These are phyloP conservation scores for Neurospora sp. DNA, from an alignment of 2,329 filamentous ascomycete genomes.

Conservation along the genomic window DNA sequence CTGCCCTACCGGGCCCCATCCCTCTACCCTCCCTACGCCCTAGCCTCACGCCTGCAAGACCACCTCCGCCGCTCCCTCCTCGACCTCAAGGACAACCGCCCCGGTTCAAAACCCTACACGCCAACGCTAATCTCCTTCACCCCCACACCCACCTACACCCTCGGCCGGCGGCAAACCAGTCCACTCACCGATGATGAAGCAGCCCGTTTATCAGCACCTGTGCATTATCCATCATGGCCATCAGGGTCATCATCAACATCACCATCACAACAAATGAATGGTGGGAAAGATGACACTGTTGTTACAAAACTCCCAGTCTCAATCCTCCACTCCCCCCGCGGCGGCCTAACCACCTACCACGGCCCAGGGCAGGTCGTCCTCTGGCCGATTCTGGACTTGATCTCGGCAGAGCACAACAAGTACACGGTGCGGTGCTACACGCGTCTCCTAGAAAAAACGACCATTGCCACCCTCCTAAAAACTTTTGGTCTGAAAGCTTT, in stretches of 20 bases:
- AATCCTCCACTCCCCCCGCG: slow-evolving; percentile 66
- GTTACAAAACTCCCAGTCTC: slow-evolving; percentile 34
- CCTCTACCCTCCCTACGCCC: slow-evolving; percentile 26
- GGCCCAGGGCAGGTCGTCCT: slow-evolving; percentile 86
- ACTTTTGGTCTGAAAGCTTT: slow-evolving; percentile 51
- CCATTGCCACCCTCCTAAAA: slow-evolving; percentile 53
- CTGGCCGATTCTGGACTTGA: slow-evolving; percentile 86
- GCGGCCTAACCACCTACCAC: slow-evolving; percentile 90
- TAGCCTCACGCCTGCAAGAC: slow-evolving; percentile 29
- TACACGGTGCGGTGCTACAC: slow-evolving; percentile 71
- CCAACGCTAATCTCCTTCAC: slow-evolving; percentile 76
- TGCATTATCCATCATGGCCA: slow-evolving; percentile 23
- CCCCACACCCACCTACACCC: slow-evolving; percentile 76
- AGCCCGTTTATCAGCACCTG: slow-evolving; percentile 31
- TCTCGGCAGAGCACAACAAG: slow-evolving; percentile 40
- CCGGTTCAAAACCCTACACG: slow-evolving; percentile 14
- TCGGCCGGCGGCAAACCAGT: slow-evolving; percentile 67
- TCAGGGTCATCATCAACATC: slow-evolving; percentile 13
- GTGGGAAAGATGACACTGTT: slow-evolving; percentile 12
- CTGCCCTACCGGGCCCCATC: slow-evolving; percentile 21
- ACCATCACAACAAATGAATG: slow-evolving; percentile 5
- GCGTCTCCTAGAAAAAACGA: slow-evolving; percentile 63
- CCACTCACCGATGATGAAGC: slow-evolving; percentile 37
- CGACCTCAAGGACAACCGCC: slow-evolving; percentile 23
- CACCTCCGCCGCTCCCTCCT: slow-evolving; percentile 41